These are phyloP conservation scores for Rhexocercosporidium sp. DNA, from an alignment of 2,329 filamentous ascomycete genomes.

Conservation along the genomic window DNA sequence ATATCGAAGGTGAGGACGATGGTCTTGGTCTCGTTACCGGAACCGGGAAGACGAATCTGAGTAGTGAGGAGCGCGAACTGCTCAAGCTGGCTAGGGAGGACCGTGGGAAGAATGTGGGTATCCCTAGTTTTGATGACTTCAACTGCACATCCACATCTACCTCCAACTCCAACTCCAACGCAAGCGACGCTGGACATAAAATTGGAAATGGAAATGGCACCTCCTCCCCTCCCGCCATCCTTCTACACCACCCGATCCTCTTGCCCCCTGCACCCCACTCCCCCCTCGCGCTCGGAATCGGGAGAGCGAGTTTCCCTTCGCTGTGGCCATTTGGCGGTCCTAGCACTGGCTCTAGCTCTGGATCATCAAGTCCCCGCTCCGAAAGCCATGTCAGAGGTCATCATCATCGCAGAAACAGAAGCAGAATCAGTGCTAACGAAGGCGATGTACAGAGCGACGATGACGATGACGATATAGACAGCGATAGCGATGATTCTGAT, in stretches of 20 bases:
- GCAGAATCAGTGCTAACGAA: constrained; percentile 31
- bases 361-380: neutral
- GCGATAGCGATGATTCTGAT: constrained; percentile 30
- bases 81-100: constrained; percentile 12
- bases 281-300: constrained; percentile 10
- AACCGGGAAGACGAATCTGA: constrained; percentile 8
- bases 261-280: constrained; percentile 22
- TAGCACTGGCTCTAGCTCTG: constrained; percentile 6
- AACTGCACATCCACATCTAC: neutral
- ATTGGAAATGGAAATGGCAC: neutral
- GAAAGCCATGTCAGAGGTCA: constrained; percentile 16
- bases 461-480: constrained; percentile 18
- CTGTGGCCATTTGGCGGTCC: constrained; percentile 37
- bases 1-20: constrained; percentile 39
- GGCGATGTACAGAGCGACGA: constrained; percentile 30
- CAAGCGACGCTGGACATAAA: constrained; percentile 6
- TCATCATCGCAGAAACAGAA: constrained; percentile 13
- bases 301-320: constrained; percentile 32
- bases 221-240: constrained; percentile 1
- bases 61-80: constrained; percentile 19
- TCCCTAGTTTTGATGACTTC: constrained; percentile 20
- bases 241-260: constrained; percentile 19
- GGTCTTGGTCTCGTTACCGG: constrained; percentile 32
- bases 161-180: neutral
- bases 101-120: constrained; percentile 36